Evolutionary conservation across 345 rosid species (phyloP), one percentile per base, ranked within the genome.

Genomic region (Eucalyptus regnans): DNA sequence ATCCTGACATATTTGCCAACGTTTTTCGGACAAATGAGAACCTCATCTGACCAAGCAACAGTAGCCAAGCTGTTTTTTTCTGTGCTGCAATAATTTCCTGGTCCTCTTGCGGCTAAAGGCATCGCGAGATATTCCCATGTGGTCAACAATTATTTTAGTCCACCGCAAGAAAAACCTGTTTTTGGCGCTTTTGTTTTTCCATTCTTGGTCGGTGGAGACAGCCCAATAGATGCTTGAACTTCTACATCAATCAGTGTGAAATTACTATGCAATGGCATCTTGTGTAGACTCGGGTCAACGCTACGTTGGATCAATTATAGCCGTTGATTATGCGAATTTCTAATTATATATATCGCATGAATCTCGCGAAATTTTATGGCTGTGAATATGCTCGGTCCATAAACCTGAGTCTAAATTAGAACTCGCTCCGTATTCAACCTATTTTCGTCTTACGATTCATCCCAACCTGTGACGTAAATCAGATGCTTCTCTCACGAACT

Each of bases 351-450:
- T 31, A 31, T 66, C 41, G 5, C 7, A 5, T 3, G 44, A 5
- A 4, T 33, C 23, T 33, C 4, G 3, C 44, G 11, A 3, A 33
- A 17, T 18, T 6, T 44, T 1, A 37, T 22, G 8, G 0, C 3
- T 41, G 7, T 71, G 25, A 71, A 33, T 6, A 5, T 11, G 2
- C 4, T 33, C 7, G 1, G 4, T 71, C 25, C 46, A 9, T 0
- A 11, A 33, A 33, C 48, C 29, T 5, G 5, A 11, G 9, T 41
- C 29, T 37, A 37, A 3, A 41, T 11, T 20, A 20, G 84, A 76
- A 11, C 3, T 76, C 2, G 7, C 48, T 25, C 8, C 1, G 0
- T 20, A 10, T 41, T 11, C 8, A 6, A 43, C 3, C 3, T 4
- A 4, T 44, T 76, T 41, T 76, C 1, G 3, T 37, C 15, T 18